Evolutionary conservation across 805 yeast genomes (phyloP).

Genomic region (Cyberlindnera subsufficiens): DNA sequence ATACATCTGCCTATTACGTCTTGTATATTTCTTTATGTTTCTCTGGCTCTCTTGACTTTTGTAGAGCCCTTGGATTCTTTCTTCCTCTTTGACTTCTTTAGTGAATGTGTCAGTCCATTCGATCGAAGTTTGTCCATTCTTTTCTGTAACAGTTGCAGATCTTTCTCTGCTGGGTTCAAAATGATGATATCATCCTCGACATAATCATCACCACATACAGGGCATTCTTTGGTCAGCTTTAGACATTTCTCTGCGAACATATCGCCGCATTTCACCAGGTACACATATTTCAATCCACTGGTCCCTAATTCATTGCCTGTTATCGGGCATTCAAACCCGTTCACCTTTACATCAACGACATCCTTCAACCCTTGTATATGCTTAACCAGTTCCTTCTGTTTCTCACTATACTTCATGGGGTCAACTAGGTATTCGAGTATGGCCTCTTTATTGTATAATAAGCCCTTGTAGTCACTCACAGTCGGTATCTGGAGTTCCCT

Average conservation of each 20-base stretch:
- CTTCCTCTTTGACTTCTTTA: slow-evolving; percentile 19
- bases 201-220: slow-evolving; percentile 31
- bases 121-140: slow-evolving; percentile 21
- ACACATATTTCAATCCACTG: slow-evolving; percentile 33
- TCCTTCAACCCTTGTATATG: slow-evolving; percentile 38
- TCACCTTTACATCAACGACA: slow-evolving; percentile 36
- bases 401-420: slow-evolving; percentile 22
- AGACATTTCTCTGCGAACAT: slow-evolving; percentile 30
- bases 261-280: slow-evolving; percentile 42
- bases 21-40: background rate
- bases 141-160: slow-evolving; percentile 13
- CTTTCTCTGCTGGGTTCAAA: slow-evolving; percentile 27
- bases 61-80: background rate
- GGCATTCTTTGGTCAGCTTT: slow-evolving; percentile 28
- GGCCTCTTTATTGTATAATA: slow-evolving; percentile 57
- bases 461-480: slow-evolving; percentile 66
- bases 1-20: background rate
- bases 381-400: slow-evolving; percentile 21
- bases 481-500: slow-evolving; percentile 43
- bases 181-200: slow-evolving; percentile 30
- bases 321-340: slow-evolving; percentile 33
- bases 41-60: slow-evolving; percentile 1
- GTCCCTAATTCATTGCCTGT: slow-evolving; percentile 32
- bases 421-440: slow-evolving; percentile 51
- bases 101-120: slow-evolving; percentile 32